Evolutionary conservation across 192 early-diverging fungal species (phyloP).

Genomic region (Geranomyces michiganensis): DNA sequence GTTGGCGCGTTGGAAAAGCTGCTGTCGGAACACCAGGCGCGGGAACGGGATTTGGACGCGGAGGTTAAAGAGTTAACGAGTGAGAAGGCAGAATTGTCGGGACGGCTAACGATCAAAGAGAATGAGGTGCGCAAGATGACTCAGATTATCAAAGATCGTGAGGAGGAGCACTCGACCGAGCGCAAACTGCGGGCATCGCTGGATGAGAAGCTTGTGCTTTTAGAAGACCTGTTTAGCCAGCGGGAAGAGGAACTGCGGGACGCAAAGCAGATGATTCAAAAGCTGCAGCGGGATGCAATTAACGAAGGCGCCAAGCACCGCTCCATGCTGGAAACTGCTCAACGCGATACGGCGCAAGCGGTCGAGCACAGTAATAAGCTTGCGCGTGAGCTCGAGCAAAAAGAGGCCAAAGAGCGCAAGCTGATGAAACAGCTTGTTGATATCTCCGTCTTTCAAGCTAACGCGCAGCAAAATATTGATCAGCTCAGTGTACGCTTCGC

Average conservation of each 20-base stretch:
- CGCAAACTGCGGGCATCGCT: constrained; percentile 8
- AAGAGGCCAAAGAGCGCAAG: constrained; percentile 35
- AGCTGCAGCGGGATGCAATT: constrained; percentile 36
- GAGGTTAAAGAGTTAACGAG: constrained; percentile 37
- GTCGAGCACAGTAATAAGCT: constrained; percentile 42
- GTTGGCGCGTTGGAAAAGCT: constrained; percentile 26
- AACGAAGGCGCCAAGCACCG: constrained; percentile 40
- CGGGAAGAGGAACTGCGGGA: constrained; percentile 41
- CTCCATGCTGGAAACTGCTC: constrained; percentile 39
- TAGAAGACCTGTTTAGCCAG: constrained; percentile 6
- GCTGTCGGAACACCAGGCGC: constrained; percentile 23
- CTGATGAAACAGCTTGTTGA: constrained; percentile 45
- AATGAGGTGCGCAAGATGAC: constrained; percentile 43
- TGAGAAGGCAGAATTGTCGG: constrained; percentile 39
- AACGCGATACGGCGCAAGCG: constrained; percentile 46
- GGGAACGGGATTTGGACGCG: constrained; percentile 32
- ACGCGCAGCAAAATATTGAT: constrained; percentile 39
- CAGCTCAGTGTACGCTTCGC: constrained; percentile 25
- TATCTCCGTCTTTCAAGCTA: constrained; percentile 35
- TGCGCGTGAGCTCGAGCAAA: constrained; percentile 47
- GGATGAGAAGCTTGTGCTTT: constrained; percentile 6
- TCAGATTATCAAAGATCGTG: constrained; percentile 23
- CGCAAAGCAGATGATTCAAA: constrained; percentile 33
- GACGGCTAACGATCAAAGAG: constrained; percentile 34
- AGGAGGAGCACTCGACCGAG: constrained; percentile 7